phyloP scores from a whole-genome alignment of 2,329 filamentous ascomycete genomes.

The Cryphonectria nitschkei region DNA sequence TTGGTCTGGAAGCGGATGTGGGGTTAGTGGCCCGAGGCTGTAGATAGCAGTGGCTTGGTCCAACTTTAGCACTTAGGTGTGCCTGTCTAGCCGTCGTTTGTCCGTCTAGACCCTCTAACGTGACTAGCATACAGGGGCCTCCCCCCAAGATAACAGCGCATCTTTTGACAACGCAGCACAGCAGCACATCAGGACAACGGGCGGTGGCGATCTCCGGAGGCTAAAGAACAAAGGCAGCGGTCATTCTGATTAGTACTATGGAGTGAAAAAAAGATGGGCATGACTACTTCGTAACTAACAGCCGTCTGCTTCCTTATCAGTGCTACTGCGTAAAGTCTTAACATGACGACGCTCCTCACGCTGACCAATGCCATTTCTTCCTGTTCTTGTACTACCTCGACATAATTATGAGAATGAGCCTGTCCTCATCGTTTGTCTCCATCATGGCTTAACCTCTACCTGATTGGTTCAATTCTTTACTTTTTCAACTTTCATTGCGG shows the following conservation, averaged over 20 bases:
- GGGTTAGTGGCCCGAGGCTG: not conserved
- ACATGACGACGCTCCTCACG: not conserved
- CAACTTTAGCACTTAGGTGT: not conserved
- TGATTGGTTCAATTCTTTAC: not conserved
- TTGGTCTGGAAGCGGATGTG: not conserved
- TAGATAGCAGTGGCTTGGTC: not conserved
- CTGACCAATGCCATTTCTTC: not conserved
- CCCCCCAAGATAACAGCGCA: not conserved
- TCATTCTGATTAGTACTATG: not conserved
- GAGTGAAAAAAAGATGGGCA: slow-evolving; percentile 6
- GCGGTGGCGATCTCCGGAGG: slow-evolving; percentile 7
- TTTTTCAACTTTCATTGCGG: not conserved
- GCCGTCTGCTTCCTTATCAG: not conserved
- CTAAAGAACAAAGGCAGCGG: not conserved
- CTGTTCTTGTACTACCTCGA: not conserved
- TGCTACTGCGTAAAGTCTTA: not conserved
- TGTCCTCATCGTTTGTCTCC: not conserved
- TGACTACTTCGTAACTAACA: not conserved
- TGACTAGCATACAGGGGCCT: slow-evolving; percentile 1
- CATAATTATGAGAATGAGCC: not conserved
- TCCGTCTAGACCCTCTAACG: not conserved
- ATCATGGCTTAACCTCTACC: not conserved
- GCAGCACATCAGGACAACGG: not conserved
- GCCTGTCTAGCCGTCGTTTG: not conserved
- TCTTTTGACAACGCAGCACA: not conserved